A percentile compares a stretch with the other conserved stretches of the same genome.
These are phyloP conservation scores for Solanum medicagineum DNA, from an alignment of 257 asterid species.

Conservation along the genomic window DNA sequence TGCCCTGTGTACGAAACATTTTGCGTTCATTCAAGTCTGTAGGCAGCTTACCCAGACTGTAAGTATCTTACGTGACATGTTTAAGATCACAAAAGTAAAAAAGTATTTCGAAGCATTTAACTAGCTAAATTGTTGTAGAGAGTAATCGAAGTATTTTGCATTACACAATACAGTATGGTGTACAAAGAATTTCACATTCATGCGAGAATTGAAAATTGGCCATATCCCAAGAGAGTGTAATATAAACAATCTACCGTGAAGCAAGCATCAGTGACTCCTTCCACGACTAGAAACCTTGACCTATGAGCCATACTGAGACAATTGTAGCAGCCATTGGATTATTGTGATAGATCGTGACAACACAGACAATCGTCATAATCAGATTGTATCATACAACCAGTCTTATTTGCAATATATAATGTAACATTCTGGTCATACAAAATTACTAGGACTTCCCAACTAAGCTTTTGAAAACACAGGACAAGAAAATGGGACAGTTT, in stretches of 20 bases:
- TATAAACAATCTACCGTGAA: not conserved
- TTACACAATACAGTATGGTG: not conserved
- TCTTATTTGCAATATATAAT: not conserved
- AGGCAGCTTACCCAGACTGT: not conserved
- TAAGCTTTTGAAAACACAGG: not conserved
- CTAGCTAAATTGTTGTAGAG: not conserved
- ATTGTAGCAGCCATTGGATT: not conserved
- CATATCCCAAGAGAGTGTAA: not conserved
- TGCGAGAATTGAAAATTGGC: no score
- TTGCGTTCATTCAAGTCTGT: not conserved
- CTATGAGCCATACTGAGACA: rapidly evolving
- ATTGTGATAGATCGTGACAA: not conserved
- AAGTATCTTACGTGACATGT: not conserved
- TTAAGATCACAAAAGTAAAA: not conserved
- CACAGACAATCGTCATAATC: not conserved
- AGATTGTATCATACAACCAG: not conserved
- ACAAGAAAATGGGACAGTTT: not conserved
- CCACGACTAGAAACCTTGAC: not conserved
- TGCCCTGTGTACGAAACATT: not conserved
- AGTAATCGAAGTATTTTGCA: not conserved
- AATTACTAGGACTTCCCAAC: not conserved
- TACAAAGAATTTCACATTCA: not conserved
- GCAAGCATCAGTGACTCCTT: not conserved
- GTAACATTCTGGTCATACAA: not conserved
- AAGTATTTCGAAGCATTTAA: not conserved